Evolutionary conservation across 305 asterid species (phyloP).

Genomic region (Fraxinus sp.): DNA sequence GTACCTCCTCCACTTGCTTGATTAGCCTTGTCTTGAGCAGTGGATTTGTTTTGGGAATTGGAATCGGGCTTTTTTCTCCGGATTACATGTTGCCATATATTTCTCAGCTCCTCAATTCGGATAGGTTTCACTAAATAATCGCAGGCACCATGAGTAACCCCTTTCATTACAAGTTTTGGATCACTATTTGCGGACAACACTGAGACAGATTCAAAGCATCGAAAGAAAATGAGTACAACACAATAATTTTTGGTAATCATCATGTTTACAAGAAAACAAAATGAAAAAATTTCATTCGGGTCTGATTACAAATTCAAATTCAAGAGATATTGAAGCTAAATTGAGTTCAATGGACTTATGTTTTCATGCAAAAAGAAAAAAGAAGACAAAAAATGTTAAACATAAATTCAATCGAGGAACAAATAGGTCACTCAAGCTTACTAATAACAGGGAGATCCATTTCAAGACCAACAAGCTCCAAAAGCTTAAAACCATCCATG

Average conservation of each 20-base stretch:
- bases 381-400: background rate
- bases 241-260: background rate
- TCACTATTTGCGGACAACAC: conserved; percentile 40
- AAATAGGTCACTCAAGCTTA: conserved; percentile 23
- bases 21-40: conserved; percentile 28
- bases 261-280: background rate
- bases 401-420: background rate
- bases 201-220: conserved; percentile 10
- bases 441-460: conserved; percentile 80
- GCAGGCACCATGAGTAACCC: conserved; percentile 35
- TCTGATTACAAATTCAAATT: background rate
- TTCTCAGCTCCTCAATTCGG: conserved; percentile 70
- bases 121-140: conserved; percentile 61
- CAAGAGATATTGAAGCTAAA: background rate
- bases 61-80: conserved; percentile 51
- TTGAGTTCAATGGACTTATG: background rate
- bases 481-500: conserved; percentile 21
- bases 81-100: conserved; percentile 85
- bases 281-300: background rate
- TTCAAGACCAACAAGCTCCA: conserved; percentile 56
- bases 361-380: background rate
- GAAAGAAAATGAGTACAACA: background rate
- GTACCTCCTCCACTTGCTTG: conserved; percentile 42
- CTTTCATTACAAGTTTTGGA: conserved; percentile 7
- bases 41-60: conserved; percentile 32